Evolutionary conservation across 2,329 filamentous ascomycete genomes (phyloP).

Genomic region (Cadophora gregata): DNA sequence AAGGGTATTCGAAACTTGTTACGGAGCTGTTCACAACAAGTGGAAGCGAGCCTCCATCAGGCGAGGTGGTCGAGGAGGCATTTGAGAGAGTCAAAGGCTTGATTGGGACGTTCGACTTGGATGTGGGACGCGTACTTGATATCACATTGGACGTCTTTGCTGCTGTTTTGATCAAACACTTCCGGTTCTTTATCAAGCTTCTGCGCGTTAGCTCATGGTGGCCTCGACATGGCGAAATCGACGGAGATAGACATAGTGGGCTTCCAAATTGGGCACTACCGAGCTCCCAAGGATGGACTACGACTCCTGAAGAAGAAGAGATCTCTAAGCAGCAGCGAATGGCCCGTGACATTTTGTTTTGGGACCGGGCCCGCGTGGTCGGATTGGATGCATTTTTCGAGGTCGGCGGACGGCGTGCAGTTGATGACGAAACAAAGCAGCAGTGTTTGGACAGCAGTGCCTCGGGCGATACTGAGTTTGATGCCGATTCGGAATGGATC

Average conservation of each 20-base stretch:
- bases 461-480: slow-evolving; percentile 48
- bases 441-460: slow-evolving; percentile 50
- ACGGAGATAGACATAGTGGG: slow-evolving; percentile 58
- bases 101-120: slow-evolving; percentile 95
- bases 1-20: slow-evolving; percentile 95
- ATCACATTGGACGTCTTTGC: slow-evolving; percentile 96
- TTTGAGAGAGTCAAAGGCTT: slow-evolving; percentile 93
- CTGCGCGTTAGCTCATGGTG: slow-evolving; percentile 95
- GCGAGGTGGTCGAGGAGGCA: slow-evolving; percentile 79
- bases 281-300: slow-evolving; percentile 65
- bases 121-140: slow-evolving; percentile 92
- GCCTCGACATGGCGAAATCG: slow-evolving; percentile 69
- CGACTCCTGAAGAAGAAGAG: slow-evolving; percentile 72
- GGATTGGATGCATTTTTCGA: slow-evolving; percentile 90
- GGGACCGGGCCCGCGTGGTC: slow-evolving; percentile 75
- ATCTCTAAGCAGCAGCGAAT: slow-evolving; percentile 61
- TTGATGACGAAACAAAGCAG: slow-evolving; percentile 60
- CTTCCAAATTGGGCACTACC: slow-evolving; percentile 89
- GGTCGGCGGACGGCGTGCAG: slow-evolving; percentile 74
- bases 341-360: slow-evolving; percentile 77
- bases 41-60: slow-evolving; percentile 74
- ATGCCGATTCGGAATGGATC: slow-evolving; percentile 76
- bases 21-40: slow-evolving; percentile 94
- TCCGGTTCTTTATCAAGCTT: slow-evolving; percentile 92
- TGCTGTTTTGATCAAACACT: slow-evolving; percentile 89